Conservation (phyloP, 2,329 filamentous ascomycete species). For the Calonectria pseudoturangicola region DNA sequence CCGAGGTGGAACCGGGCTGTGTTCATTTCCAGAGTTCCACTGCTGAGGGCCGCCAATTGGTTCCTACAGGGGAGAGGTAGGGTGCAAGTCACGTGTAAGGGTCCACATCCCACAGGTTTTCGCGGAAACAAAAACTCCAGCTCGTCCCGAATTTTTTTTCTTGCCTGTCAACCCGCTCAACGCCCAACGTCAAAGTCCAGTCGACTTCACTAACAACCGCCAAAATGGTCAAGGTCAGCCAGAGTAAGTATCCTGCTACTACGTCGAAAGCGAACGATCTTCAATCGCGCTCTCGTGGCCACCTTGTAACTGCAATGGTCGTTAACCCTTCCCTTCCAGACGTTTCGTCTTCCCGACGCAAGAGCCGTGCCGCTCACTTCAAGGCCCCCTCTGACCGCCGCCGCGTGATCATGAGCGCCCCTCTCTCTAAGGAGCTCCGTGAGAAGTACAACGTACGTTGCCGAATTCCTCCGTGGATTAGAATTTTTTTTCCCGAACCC, state of each 20-base stretch:
- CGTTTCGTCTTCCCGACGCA: constrained; percentile 89
- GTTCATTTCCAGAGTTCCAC: constrained; percentile 20
- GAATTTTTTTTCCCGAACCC: constrained; percentile 33
- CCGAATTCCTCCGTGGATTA: background rate
- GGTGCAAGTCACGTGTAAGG: constrained; percentile 58
- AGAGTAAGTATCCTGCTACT: constrained; percentile 64
- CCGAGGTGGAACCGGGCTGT: constrained; percentile 10
- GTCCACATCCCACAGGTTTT: constrained; percentile 38
- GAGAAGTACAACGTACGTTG: constrained; percentile 97
- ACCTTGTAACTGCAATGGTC: constrained; percentile 33
- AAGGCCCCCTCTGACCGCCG: constrained; percentile 94
- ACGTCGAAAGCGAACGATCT: background rate
- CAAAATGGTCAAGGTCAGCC: constrained; percentile 84
- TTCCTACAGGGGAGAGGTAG: background rate
- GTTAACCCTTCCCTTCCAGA: constrained; percentile 61
- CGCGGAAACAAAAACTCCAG: constrained; percentile 54
- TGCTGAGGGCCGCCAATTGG: background rate
- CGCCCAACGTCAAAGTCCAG: constrained; percentile 55
- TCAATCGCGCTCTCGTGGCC: constrained; percentile 17
- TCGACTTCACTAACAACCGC: constrained; percentile 56
- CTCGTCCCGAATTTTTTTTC: constrained; percentile 38
- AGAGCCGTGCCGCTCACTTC: constrained; percentile 99
- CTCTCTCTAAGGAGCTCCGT: constrained; percentile 96
- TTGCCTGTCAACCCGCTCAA: constrained; percentile 55
- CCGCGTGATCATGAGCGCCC: constrained; percentile 97